Base-by-base conservation (phyloP, 2,329 filamentous ascomycete species). In the Escovopsis sp. region DNA sequence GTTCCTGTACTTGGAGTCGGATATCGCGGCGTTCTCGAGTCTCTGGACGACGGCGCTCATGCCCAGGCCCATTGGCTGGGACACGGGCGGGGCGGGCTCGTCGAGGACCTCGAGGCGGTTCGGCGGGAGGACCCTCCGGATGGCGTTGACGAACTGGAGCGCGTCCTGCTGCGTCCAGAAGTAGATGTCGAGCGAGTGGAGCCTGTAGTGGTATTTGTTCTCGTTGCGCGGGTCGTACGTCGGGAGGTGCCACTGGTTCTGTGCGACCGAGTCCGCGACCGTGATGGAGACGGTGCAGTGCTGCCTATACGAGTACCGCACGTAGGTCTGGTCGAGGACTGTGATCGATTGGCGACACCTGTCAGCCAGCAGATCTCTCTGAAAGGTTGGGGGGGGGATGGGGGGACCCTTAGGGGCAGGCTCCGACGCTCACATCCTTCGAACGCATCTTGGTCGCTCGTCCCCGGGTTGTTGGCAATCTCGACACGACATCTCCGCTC, bases 111-210 rank as follows among this genome's bases (percentile, higher is more conserved):
- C 71, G 29, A 82, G 65, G 46, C 79, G 76, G 8, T 66, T 60
- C 0, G 67, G 56, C 4, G 81, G 78, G 24, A 85, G 58, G 5
- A 85, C 72, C 42, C 76, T 70, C 39, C 79, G 68, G 42, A 85
- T 64, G 12, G 76, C 77, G 51, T 80, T 80, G 46, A 87, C 63
- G 48, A 88, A 84, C 43, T 76, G 71, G 25, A 76, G 63, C 1
- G 82, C 81, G 59, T 88, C 83, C 43, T 76, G 68, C 45, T 76
- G 74, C 0, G 77, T 84, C 81, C 81, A 87, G 54, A 88, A 82
- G 63, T 89, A 89, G 12, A 88, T 64, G 53, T 88, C 83, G 43
- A 88, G 57, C 0, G 79, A 80, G 55, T 85, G 78, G 7, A 89
- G 70, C 55, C 76, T 78, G 63, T 86, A 86, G 66, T 86, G 75